phyloP scores from a whole-genome alignment of 345 rosid genomes.

The Brassica cretica region DNA sequence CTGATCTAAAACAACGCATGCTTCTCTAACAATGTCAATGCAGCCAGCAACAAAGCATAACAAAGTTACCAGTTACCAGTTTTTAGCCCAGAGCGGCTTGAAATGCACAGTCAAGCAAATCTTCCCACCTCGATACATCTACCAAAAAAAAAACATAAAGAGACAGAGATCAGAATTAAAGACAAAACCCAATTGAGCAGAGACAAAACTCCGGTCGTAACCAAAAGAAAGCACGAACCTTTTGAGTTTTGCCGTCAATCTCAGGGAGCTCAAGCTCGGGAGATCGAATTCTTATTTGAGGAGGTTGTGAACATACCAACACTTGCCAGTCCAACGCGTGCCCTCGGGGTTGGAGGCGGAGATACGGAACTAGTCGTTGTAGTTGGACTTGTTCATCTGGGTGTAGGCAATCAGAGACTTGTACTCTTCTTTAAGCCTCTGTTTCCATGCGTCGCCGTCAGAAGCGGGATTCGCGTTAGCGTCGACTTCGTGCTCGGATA shows the following conservation, averaged over 20 bases:
- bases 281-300: conserved; percentile 95
- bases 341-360: conserved; percentile 53
- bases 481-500: conserved; percentile 94
- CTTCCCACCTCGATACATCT: conserved; percentile 64
- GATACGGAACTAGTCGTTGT: conserved; percentile 98
- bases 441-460: conserved; percentile 76
- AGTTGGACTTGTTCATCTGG: conserved; percentile 98
- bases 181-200: background rate
- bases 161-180: background rate
- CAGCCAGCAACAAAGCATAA: background rate
- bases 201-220: background rate
- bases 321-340: conserved; percentile 83
- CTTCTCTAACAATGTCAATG: conserved; percentile 6
- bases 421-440: conserved; percentile 96
- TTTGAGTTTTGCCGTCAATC: conserved; percentile 93
- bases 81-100: conserved; percentile 99
- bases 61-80: conserved; percentile 76
- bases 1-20: background rate
- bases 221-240: conserved; percentile 45
- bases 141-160: background rate
- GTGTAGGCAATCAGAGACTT: conserved; percentile 86
- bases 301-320: conserved; percentile 97
- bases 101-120: conserved; percentile 74
- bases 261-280: conserved; percentile 93
- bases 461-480: conserved; percentile 78